Evolutionary conservation across 2,329 filamentous ascomycete species (phyloP).

Genomic region (Aspergillus unguis): DNA sequence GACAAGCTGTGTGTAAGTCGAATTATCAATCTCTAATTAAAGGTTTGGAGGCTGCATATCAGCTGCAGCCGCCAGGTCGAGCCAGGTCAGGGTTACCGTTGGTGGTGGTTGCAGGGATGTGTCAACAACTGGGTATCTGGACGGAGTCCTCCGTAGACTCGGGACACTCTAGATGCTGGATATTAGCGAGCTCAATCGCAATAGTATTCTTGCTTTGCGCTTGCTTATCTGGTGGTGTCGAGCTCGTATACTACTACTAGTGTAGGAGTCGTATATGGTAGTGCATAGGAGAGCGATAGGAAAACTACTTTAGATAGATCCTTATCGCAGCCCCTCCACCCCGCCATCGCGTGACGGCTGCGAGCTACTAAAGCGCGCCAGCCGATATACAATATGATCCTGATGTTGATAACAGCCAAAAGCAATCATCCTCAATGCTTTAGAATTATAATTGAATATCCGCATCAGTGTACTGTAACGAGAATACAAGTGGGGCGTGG

Average conservation of each 20-base stretch:
- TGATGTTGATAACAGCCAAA: background rate
- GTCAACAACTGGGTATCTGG: too few relatives aligned
- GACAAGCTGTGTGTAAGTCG: conserved; percentile 9
- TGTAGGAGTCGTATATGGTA: background rate
- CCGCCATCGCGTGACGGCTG: conserved; percentile 23
- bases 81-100: too few relatives aligned
- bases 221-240: background rate
- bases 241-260: too few relatives aligned
- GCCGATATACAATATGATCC: conserved; percentile 15
- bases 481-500: conserved; percentile 28
- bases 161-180: too few relatives aligned
- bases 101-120: too few relatives aligned
- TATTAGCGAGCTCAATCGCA: background rate
- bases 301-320: background rate
- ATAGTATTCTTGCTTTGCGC: background rate
- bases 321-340: conserved; percentile 26
- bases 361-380: conserved; percentile 20
- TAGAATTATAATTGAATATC: too few relatives aligned
- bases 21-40: too few relatives aligned
- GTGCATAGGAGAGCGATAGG: background rate
- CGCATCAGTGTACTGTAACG: too few relatives aligned
- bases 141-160: too few relatives aligned
- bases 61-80: too few relatives aligned
- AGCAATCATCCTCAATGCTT: too few relatives aligned
- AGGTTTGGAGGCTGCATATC: too few relatives aligned